phyloP scores from a whole-genome alignment of 1,284 basidiomycete species.

The Somion occarium region DNA sequence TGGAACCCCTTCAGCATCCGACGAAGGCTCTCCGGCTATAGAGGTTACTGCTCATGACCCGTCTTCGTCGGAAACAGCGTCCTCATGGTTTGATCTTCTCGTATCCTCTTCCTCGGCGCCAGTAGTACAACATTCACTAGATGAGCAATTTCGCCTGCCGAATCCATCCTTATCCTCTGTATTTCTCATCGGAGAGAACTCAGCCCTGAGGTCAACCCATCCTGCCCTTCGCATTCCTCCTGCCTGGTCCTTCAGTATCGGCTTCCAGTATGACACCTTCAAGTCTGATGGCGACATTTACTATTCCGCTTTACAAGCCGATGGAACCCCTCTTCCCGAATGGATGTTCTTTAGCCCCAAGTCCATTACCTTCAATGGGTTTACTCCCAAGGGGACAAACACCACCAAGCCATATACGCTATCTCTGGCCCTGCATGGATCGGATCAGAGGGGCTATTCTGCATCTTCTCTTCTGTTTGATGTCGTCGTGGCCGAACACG shows the following conservation, averaged over 20 bases:
- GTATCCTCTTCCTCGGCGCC: constrained; percentile 58
- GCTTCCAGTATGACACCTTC: constrained; percentile 72
- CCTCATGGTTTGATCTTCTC: constrained; percentile 54
- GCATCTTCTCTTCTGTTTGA: constrained; percentile 48
- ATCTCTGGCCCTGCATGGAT: constrained; percentile 55
- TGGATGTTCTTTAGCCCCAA: constrained; percentile 75
- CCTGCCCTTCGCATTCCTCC: constrained; percentile 76
- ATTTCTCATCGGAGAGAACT: constrained; percentile 50
- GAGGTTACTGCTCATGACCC: constrained; percentile 52
- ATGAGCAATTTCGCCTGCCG: constrained; percentile 52
- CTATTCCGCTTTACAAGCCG: constrained; percentile 62
- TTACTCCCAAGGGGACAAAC: constrained; percentile 49
- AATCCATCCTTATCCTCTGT: constrained; percentile 68
- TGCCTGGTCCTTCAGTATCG: constrained; percentile 89
- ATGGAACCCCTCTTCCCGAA: constrained; percentile 66
- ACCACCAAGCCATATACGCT: constrained; percentile 35
- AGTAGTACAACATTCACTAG: constrained; percentile 49
- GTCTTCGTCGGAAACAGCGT: constrained; percentile 36
- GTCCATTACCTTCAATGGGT: constrained; percentile 75
- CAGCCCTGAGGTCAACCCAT: constrained; percentile 46
- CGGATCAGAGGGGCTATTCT: constrained; percentile 64
- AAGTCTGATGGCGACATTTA: constrained; percentile 45
- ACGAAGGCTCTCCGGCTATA: constrained; percentile 54
- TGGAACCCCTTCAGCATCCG: constrained; percentile 52
- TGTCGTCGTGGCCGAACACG: constrained; percentile 57